phyloP scores from a whole-genome alignment of 495 filamentous ascomycete genomes.

The Penicillium waksmanii region DNA sequence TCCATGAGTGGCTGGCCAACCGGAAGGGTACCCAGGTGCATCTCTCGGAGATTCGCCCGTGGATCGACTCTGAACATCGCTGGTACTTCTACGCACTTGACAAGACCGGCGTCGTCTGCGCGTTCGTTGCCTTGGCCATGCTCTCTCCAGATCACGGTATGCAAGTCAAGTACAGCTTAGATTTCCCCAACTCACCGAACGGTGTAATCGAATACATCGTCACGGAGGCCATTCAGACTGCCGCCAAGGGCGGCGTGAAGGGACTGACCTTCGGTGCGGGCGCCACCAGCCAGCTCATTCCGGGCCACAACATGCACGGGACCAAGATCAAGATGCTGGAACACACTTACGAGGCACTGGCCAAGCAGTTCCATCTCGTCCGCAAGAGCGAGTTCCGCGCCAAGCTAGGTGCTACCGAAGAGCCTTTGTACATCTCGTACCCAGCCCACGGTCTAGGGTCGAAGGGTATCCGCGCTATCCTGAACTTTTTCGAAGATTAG shows the following conservation, averaged over 20 bases:
- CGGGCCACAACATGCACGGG: slow-evolving; percentile 76
- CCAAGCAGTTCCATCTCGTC: slow-evolving; percentile 74
- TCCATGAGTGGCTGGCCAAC: slow-evolving; percentile 75
- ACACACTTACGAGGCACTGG: slow-evolving; percentile 75
- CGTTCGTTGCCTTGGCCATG: slow-evolving; percentile 73
- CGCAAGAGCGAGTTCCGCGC: slow-evolving; percentile 85
- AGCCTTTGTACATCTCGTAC: slow-evolving; percentile 80
- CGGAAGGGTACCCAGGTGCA: slow-evolving; percentile 85
- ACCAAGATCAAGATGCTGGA: slow-evolving; percentile 72
- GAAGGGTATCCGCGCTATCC: slow-evolving; percentile 71
- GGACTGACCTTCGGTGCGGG: slow-evolving; percentile 81
- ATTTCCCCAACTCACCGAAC: slow-evolving; percentile 77
- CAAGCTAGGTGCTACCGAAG: slow-evolving; percentile 79
- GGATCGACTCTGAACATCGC: slow-evolving; percentile 76
- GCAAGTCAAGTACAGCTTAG: slow-evolving; percentile 87
- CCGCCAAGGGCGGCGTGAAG: slow-evolving; percentile 63
- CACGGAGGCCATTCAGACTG: slow-evolving; percentile 71
- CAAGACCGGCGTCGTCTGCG: slow-evolving; percentile 66
- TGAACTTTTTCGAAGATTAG: slow-evolving; percentile 82
- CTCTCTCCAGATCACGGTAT: slow-evolving; percentile 76
- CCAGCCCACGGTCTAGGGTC: slow-evolving; percentile 79
- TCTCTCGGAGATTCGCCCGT: slow-evolving; percentile 80
- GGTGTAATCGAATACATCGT: slow-evolving; percentile 82
- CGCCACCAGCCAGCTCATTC: slow-evolving; percentile 65
- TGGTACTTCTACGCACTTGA: slow-evolving; percentile 79